Evolutionary conservation across 371 early-diverging fungal species (phyloP).

Genomic region (Modicella reniformis): DNA sequence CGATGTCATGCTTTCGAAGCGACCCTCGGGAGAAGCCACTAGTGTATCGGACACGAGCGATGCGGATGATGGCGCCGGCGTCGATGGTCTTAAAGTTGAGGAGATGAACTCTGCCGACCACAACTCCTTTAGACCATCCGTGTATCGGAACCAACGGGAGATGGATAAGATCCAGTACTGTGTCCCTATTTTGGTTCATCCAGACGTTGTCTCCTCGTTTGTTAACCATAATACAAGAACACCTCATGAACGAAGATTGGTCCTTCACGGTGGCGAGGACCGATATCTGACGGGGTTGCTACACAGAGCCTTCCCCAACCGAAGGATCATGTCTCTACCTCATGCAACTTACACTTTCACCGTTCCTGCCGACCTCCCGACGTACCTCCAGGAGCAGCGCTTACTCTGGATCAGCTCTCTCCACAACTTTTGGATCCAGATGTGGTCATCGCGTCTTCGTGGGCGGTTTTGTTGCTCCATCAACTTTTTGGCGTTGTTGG

Average conservation of each 20-base stretch:
- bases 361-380: constrained; percentile 83
- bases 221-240: constrained; percentile 92
- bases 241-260: constrained; percentile 96
- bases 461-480: constrained; percentile 95
- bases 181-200: constrained; percentile 87
- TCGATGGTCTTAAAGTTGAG: not conserved
- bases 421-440: constrained; percentile 27
- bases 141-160: not conserved
- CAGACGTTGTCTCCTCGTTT: constrained; percentile 89
- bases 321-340: constrained; percentile 92
- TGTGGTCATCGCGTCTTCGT: constrained; percentile 78
- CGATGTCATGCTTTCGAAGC: not conserved
- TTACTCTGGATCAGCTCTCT: constrained; percentile 83
- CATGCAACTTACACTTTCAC: constrained; percentile 89
- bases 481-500: constrained; percentile 94
- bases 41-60: constrained; percentile 11
- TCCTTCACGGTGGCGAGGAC: constrained; percentile 94
- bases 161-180: constrained; percentile 38
- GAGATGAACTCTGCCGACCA: not conserved
- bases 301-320: constrained; percentile 91
- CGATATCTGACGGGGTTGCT: constrained; percentile 98
- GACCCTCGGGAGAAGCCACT: constrained; percentile 15
- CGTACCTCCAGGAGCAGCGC: constrained; percentile 89
- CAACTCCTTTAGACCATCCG: not conserved
- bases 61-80: not conserved